Conservation (phyloP, 192 early-diverging fungal genomes). For the Spizellomyces punctatus region DNA sequence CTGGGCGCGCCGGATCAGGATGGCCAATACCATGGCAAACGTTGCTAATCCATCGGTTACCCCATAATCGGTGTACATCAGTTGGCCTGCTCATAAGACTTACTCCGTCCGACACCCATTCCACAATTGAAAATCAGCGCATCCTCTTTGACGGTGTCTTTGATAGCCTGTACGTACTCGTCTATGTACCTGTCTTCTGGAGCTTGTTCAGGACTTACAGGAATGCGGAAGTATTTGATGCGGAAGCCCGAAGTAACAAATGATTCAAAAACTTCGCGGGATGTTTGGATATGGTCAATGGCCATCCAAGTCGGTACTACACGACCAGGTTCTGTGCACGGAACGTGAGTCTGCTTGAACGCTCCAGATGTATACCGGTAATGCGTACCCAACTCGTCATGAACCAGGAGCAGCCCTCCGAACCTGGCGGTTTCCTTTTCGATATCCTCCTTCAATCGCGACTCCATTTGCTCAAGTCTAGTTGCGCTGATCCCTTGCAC, state of each 20-base stretch:
- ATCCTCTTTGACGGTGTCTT: conserved; percentile 36
- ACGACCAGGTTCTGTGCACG: conserved; percentile 27
- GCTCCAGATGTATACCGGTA: neutral
- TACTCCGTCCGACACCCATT: conserved; percentile 65
- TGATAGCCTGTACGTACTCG: conserved; percentile 59
- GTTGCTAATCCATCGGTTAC: conserved; percentile 44
- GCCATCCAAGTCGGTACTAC: conserved; percentile 64
- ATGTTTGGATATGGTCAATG: conserved; percentile 56
- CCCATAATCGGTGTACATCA: neutral
- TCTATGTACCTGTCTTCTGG: conserved; percentile 65
- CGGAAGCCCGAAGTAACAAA: conserved; percentile 48
- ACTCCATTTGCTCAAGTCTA: conserved; percentile 63
- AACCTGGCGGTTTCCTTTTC: conserved; percentile 45
- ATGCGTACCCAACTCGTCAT: conserved; percentile 51
- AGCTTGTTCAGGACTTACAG: conserved; percentile 60
- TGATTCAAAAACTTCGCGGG: conserved; percentile 57
- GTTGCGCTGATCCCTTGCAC: conserved; percentile 55
- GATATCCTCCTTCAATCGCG: conserved; percentile 61
- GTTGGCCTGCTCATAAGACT: neutral
- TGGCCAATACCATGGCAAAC: conserved; percentile 59
- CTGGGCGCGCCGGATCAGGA: conserved; percentile 59
- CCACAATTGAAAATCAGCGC: conserved; percentile 67
- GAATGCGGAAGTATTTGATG: conserved; percentile 60
- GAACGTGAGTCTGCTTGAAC: no score
- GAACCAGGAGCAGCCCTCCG: conserved; percentile 60